A percentile compares a stretch with the other conserved stretches of the same genome.
Evolutionary conservation across 2,329 filamentous ascomycete genomes (phyloP).

Genomic region (Xylaria sp.): DNA sequence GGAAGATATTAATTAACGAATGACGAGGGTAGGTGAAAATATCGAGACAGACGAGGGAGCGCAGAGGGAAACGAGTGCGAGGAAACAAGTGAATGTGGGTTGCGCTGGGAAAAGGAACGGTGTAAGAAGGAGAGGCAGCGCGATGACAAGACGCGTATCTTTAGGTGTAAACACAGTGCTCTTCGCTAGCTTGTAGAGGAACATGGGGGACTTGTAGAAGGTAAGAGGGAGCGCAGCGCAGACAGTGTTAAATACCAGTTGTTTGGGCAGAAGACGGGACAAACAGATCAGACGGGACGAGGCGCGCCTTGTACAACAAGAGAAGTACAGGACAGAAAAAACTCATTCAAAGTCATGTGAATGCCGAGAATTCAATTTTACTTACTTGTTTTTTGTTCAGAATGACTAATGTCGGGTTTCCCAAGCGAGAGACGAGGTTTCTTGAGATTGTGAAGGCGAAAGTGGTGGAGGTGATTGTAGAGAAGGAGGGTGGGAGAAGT

Average conservation of each 20-base stretch:
- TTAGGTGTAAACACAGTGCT: neutral
- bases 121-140: neutral
- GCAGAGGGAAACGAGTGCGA: too few species aligned
- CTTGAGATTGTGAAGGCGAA: neutral
- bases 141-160: neutral
- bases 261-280: neutral
- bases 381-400: neutral
- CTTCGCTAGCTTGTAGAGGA: neutral
- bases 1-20: neutral
- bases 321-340: neutral
- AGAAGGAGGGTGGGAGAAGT: too few species aligned
- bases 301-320: neutral
- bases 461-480: too few species aligned
- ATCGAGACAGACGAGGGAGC: neutral
- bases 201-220: neutral
- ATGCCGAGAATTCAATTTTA: neutral
- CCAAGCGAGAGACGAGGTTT: neutral
- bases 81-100: too few species aligned
- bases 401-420: neutral
- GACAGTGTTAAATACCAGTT: neutral
- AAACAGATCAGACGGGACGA: neutral
- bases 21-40: neutral
- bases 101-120: neutral
- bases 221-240: neutral
- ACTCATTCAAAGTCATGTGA: neutral